phyloP scores from a whole-genome alignment of 345 rosid genomes.

The Eucalyptus virginea region DNA sequence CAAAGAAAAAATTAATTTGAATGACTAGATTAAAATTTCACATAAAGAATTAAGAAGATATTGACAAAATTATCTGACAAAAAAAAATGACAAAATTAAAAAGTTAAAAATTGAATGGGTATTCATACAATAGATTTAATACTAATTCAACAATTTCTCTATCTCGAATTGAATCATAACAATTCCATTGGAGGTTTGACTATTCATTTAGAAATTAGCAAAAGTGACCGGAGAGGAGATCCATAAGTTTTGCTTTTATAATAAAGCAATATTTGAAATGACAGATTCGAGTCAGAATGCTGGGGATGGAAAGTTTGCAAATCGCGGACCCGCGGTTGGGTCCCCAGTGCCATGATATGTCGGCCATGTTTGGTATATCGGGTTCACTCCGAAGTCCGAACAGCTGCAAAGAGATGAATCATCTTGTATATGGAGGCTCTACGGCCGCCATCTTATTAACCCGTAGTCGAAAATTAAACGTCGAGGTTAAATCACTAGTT shows the following conservation, averaged over 20 bases:
- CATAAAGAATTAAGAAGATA: rapidly evolving
- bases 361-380: neutral
- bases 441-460: neutral
- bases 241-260: rapidly evolving
- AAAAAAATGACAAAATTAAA: too few species aligned
- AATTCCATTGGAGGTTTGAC: neutral
- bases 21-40: too few species aligned
- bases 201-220: neutral
- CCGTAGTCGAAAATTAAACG: too few species aligned
- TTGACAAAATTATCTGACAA: neutral
- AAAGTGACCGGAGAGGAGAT: neutral
- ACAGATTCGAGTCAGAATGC: neutral
- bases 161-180: rapidly evolving
- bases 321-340: neutral
- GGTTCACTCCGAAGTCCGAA: neutral
- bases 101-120: neutral
- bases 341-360: too few species aligned
- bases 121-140: too few species aligned
- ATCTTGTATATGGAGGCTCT: neutral
- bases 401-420: neutral
- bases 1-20: neutral
- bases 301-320: neutral
- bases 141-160: neutral
- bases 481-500: neutral
- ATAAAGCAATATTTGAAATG: neutral